A percentile compares a stretch with the other conserved stretches of the same genome.
phyloP scores from a whole-genome alignment of 495 filamentous ascomycete genomes.

The Umbilicaria muhlenbergii region DNA sequence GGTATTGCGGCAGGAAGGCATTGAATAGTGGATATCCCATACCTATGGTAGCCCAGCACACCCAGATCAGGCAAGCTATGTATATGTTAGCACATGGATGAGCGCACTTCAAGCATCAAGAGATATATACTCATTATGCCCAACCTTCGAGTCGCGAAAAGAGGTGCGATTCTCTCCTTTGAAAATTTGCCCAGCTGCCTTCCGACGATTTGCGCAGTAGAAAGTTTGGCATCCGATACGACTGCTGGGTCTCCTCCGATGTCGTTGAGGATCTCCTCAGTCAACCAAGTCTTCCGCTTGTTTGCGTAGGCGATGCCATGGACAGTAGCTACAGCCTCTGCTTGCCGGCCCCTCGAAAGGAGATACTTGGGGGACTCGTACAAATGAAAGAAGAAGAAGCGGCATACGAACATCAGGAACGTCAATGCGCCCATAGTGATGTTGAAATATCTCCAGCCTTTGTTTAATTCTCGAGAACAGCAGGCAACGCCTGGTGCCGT shows the following conservation, averaged over 20 bases:
- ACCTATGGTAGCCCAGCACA: conserved; percentile 41
- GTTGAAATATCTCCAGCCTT: conserved; percentile 73
- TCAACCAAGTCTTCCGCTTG: conserved; percentile 35
- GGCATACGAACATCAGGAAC: conserved; percentile 48
- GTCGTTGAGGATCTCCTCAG: conserved; percentile 34
- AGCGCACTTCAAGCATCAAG: neutral
- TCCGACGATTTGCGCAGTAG: conserved; percentile 27
- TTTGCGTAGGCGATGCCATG: conserved; percentile 44
- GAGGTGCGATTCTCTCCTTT: conserved; percentile 31
- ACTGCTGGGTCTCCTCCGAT: conserved; percentile 31
- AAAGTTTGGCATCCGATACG: conserved; percentile 20
- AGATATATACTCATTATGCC: conserved; percentile 25
- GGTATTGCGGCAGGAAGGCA: conserved; percentile 43
- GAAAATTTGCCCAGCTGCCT: conserved; percentile 41
- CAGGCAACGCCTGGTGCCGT: conserved; percentile 19
- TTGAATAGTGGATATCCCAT: conserved; percentile 46
- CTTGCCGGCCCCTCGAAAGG: conserved; percentile 53
- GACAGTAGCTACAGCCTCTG: conserved; percentile 56
- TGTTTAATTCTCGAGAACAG: conserved; percentile 47
- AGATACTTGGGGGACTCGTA: conserved; percentile 73
- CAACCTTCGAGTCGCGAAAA: conserved; percentile 37
- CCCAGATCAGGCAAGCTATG: conserved; percentile 31
- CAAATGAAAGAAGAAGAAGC: conserved; percentile 64
- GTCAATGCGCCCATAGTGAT: conserved; percentile 58
- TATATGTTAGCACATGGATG: neutral